Evolutionary conservation across 352 stramenopile species (phyloP), one percentile per base, ranked within the genome.

Genomic region (Blastocystis sp.): DNA sequence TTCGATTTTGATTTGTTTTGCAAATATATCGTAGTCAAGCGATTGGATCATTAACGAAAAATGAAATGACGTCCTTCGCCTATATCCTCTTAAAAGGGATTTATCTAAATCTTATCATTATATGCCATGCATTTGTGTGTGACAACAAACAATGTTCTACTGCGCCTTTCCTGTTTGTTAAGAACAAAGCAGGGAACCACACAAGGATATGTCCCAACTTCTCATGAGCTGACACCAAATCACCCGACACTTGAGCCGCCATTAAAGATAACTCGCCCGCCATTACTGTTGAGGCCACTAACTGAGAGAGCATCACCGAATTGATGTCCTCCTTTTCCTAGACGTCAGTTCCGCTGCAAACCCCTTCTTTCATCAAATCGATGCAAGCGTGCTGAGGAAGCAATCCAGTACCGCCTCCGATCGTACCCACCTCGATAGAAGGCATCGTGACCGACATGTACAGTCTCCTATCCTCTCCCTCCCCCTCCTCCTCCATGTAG

Each of bases 211-310:
- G 78, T 56, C 78, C 78, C 59, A 93, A 94, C 55, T 92, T 90
- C 93, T 97, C 96, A 90, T 97, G 95, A 4, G 94, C 94, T 79
- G 92, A 92, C 26, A 97, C 94, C 45, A 97, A 91, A 59, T 95
- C 94, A 90, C 96, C 96, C 37, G 93, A 94, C 34, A 94, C 94
- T 24, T 96, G 91, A 18, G 95, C 94, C 13, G 94, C 94, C 81
- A 97, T 92, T n/a, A 97, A 91, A 56, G 91, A 95, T 30, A 97
- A 92, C 92, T 97, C 95, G 75, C 94, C 94, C n/a, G 93, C 93
- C 91, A 96, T 93, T 34, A 93, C 93, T 24, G 93, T 93, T 55
- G 92, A 93, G 18, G 93, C 94, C 43, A 96, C 92, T 76, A 96
- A 91, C 63, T 92, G 91, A 18, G 95, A 93, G 65, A 97, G 91